phyloP scores from a whole-genome alignment of 768 basidiomycete species.

The Psilocybe subaeruginosa region DNA sequence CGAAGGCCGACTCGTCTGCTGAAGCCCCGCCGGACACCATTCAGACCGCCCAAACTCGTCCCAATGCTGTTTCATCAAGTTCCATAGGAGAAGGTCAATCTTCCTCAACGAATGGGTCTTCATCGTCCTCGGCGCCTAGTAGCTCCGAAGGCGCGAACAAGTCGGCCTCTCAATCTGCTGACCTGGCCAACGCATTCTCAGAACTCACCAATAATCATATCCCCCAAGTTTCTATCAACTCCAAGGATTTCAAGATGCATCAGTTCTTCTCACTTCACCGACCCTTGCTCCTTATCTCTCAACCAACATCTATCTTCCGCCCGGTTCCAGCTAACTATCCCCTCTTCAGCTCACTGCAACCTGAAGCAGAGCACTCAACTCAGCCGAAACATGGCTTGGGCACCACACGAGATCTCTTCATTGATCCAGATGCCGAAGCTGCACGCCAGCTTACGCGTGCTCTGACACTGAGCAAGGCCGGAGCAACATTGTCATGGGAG shows the following conservation, averaged over 20 bases:
- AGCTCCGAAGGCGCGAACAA: slow-evolving; percentile 8
- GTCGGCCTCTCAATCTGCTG: slow-evolving; percentile 5
- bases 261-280: slow-evolving; percentile 86
- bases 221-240: slow-evolving; percentile 58
- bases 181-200: slow-evolving; percentile 16
- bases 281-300: slow-evolving; percentile 70
- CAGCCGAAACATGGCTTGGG: slow-evolving; percentile 26
- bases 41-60: slow-evolving; percentile 3
- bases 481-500: slow-evolving; percentile 70
- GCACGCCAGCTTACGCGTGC: slow-evolving; percentile 81
- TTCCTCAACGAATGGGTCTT: slow-evolving; percentile 14
- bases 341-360: slow-evolving; percentile 22
- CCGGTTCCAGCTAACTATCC: slow-evolving; percentile 31
- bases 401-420: slow-evolving; percentile 45
- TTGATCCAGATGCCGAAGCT: slow-evolving; percentile 79
- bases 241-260: slow-evolving; percentile 78
- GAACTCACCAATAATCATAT: slow-evolving; percentile 21
- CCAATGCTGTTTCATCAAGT: slow-evolving; percentile 10
- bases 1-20: slow-evolving; percentile 20
- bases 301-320: slow-evolving; percentile 58
- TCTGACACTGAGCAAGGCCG: slow-evolving; percentile 67
- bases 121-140: slow-evolving; percentile 21
- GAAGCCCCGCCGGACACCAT: slow-evolving; percentile 18
- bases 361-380: slow-evolving; percentile 17
- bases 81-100: slow-evolving; percentile 9